Evolutionary conservation across 2,329 filamentous ascomycete genomes (phyloP).

Genomic region (Elsinoe australis): DNA sequence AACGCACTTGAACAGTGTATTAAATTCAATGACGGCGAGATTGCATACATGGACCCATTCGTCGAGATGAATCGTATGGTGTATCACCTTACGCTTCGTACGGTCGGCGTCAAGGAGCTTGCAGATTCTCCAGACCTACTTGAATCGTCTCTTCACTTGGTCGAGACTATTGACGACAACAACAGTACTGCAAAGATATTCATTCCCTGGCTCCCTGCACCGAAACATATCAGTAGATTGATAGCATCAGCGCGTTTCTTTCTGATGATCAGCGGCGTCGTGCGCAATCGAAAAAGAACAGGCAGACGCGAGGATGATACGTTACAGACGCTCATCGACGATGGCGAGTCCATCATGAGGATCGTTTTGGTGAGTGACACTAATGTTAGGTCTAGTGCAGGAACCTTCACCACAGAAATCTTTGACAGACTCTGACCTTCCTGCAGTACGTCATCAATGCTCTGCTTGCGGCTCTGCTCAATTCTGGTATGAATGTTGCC

Average conservation of each 20-base stretch:
- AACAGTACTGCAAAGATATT: slow-evolving; percentile 42
- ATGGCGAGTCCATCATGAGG: slow-evolving; percentile 32
- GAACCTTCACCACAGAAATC: neutral
- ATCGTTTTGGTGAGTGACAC: neutral
- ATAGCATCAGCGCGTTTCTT: slow-evolving; percentile 44
- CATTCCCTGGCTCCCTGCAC: slow-evolving; percentile 47
- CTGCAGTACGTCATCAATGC: slow-evolving; percentile 45
- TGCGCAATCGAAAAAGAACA: slow-evolving; percentile 38
- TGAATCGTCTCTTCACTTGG: slow-evolving; percentile 38
- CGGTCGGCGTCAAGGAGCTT: slow-evolving; percentile 47
- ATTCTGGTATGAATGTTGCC: slow-evolving; percentile 48
- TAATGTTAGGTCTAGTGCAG: neutral
- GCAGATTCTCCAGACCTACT: slow-evolving; percentile 40
- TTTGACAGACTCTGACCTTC: neutral
- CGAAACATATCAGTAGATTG: slow-evolving; percentile 37
- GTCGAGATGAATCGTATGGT: slow-evolving; percentile 46
- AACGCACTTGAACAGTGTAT: neutral
- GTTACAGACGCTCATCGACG: slow-evolving; percentile 48
- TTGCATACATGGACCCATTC: slow-evolving; percentile 45
- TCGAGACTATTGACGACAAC: slow-evolving; percentile 41
- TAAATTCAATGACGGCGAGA: neutral
- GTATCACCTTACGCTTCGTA: slow-evolving; percentile 51
- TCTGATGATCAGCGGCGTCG: slow-evolving; percentile 42
- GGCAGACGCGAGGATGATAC: slow-evolving; percentile 43
- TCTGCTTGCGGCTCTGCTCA: slow-evolving; percentile 51